A percentile compares a stretch with the other conserved stretches of the same genome.
Conservation (phyloP, 1,284 basidiomycete species). For the Tylopilus sp. region DNA sequence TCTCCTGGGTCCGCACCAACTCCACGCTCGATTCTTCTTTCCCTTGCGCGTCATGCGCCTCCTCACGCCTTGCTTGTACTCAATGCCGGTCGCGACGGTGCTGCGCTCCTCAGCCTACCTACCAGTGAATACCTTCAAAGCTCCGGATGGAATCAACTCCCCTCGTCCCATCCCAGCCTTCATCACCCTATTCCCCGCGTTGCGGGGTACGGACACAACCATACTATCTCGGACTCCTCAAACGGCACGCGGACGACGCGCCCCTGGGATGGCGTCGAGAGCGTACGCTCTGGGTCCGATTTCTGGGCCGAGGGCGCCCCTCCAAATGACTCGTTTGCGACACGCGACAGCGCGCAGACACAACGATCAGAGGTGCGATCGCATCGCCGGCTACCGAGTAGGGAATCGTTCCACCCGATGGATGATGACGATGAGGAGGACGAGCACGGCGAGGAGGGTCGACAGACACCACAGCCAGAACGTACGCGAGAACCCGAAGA, state of each 20-base stretch:
- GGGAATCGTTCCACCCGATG: not conserved
- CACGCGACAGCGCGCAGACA: too few species aligned
- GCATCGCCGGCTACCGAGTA: too few species aligned
- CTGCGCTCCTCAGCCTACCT: slow-evolving; percentile 82
- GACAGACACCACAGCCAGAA: not conserved
- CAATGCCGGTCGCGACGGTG: slow-evolving; percentile 80
- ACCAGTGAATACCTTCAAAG: slow-evolving; percentile 87
- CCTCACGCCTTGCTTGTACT: slow-evolving; percentile 82
- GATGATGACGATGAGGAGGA: not conserved
- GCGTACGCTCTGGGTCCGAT: too few species aligned
- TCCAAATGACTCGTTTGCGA: too few species aligned
- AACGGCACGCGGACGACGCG: too few species aligned
- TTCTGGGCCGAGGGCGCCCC: too few species aligned
- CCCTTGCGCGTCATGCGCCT: slow-evolving; percentile 71
- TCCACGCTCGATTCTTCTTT: slow-evolving; percentile 80
- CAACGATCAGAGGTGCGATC: too few species aligned
- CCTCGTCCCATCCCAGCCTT: slow-evolving; percentile 13
- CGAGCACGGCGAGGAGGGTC: not conserved
- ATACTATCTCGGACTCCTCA: too few species aligned
- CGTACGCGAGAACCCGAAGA: not conserved
- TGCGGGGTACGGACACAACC: slow-evolving; percentile 10
- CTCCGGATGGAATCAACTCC: slow-evolving; percentile 70
- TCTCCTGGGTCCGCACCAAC: slow-evolving; percentile 60
- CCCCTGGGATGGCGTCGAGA: too few species aligned
- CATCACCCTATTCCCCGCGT: not conserved